A percentile compares a stretch with the other conserved stretches of the same genome.
phyloP scores from a whole-genome alignment of 805 yeast species.

The Ogataea naganishii region DNA sequence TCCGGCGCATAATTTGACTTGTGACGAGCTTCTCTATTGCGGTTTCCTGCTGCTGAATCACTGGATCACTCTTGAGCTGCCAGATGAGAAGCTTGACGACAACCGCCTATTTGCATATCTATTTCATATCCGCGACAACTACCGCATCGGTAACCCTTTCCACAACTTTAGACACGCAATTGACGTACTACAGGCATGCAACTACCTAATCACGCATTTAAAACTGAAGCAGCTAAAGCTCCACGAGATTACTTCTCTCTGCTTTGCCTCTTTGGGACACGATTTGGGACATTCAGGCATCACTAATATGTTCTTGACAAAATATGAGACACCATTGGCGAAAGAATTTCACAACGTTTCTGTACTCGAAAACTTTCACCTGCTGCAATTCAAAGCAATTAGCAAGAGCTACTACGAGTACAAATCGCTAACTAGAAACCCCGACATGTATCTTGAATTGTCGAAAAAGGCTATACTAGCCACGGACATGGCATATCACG shows the following conservation, averaged over 20 bases:
- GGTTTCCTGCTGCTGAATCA: slow-evolving; percentile 43
- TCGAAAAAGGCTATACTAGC: slow-evolving; percentile 40
- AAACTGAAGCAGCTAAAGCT: slow-evolving; percentile 6
- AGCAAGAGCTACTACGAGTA: slow-evolving; percentile 41
- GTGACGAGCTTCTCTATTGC: slow-evolving; percentile 59
- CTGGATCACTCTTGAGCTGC: neutral
- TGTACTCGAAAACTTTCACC: slow-evolving; percentile 78
- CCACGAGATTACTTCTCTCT: slow-evolving; percentile 45
- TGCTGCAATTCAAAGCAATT: slow-evolving; percentile 48
- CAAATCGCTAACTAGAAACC: too few relatives aligned
- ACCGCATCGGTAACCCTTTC: slow-evolving; percentile 80
- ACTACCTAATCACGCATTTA: slow-evolving; percentile 38
- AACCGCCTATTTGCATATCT: slow-evolving; percentile 51
- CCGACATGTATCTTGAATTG: slow-evolving; percentile 3
- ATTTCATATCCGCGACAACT: slow-evolving; percentile 65
- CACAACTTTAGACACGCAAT: slow-evolving; percentile 95
- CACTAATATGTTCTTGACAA: slow-evolving; percentile 65
- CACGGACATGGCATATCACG: slow-evolving; percentile 92
- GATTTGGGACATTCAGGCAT: slow-evolving; percentile 96
- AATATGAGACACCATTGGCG: slow-evolving; percentile 56
- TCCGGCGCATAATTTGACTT: slow-evolving; percentile 55
- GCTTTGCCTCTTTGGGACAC: slow-evolving; percentile 86
- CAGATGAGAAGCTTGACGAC: slow-evolving; percentile 2
- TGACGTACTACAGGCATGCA: slow-evolving; percentile 89
- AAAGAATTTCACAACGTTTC: slow-evolving; percentile 53